Evolutionary conservation across 345 rosid species (phyloP).

Genomic region (Excoecaria cochinchinensis): DNA sequence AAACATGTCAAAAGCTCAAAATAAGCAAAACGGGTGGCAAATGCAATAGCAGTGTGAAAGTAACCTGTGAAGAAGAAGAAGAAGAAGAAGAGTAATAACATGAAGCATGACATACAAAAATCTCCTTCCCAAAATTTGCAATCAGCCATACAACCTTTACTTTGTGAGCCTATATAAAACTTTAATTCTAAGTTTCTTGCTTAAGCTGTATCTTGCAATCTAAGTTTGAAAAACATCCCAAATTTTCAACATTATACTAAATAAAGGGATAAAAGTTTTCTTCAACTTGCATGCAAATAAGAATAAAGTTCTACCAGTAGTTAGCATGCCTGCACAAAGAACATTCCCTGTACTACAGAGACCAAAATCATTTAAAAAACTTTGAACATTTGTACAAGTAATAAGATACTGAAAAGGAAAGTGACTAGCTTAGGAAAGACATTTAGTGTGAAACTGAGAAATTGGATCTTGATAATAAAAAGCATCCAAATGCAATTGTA

Average conservation of each 20-base stretch:
- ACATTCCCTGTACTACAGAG: background rate
- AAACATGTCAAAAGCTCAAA: slow-evolving; percentile 20
- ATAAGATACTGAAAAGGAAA: background rate
- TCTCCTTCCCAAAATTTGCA: background rate
- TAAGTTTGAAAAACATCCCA: background rate
- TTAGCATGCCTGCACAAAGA: background rate
- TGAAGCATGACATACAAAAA: background rate
- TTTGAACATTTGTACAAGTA: background rate
- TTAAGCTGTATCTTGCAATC: background rate
- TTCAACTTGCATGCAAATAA: background rate
- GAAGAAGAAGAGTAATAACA: too few relatives aligned
- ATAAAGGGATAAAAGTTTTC: background rate
- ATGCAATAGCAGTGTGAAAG: background rate
- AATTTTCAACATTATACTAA: background rate
- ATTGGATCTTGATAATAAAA: background rate
- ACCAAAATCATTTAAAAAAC: background rate
- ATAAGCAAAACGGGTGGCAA: slow-evolving; percentile 13
- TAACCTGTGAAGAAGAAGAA: background rate
- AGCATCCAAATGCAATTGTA: background rate
- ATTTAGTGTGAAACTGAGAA: background rate
- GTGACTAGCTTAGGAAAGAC: background rate
- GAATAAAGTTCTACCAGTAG: background rate
- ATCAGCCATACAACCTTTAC: background rate
- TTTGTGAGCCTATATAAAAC: background rate
- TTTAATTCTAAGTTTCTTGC: background rate